phyloP scores from a whole-genome alignment of 2,329 filamentous ascomycete species.

The Dothideomycetidae sp. region DNA sequence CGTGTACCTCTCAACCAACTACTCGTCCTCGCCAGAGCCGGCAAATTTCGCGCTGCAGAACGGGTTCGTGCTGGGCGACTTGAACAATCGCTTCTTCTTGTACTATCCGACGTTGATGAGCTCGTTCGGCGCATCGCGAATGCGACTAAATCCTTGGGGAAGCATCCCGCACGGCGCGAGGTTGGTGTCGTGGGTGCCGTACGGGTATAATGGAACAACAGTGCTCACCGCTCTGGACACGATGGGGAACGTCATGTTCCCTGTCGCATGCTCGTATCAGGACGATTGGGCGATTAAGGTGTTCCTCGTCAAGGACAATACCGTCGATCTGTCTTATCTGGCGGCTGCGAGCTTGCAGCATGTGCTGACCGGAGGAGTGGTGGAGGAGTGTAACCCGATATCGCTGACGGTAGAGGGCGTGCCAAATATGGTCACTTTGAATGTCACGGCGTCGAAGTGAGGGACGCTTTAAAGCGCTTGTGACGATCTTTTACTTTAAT shows the following conservation, averaged over 20 bases:
- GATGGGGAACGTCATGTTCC: conserved; percentile 10
- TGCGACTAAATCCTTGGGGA: conserved; percentile 10
- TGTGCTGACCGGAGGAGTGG: conserved; percentile 12
- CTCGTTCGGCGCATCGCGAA: conserved; percentile 9
- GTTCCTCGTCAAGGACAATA: conserved; percentile 10
- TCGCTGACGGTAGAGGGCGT: conserved; percentile 7
- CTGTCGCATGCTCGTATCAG: conserved; percentile 11
- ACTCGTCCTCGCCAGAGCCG: neutral
- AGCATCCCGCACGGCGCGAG: conserved; percentile 9
- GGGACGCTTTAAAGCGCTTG: too few species aligned
- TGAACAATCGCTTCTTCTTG: conserved; percentile 2
- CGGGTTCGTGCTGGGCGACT: neutral
- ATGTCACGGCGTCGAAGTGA: too few species aligned
- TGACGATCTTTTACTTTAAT: too few species aligned
- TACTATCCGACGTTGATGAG: conserved; percentile 11
- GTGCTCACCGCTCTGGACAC: conserved; percentile 10
- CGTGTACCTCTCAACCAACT: conserved; percentile 8
- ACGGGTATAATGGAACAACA: conserved; percentile 1
- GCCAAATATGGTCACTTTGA: neutral
- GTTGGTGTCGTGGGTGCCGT: conserved; percentile 10
- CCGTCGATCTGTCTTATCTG: conserved; percentile 8
- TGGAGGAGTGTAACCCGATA: conserved; percentile 9
- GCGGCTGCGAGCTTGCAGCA: conserved; percentile 10
- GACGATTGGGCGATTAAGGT: conserved; percentile 10
- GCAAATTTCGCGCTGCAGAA: neutral